These are phyloP conservation scores for Thalassiosira profunda DNA, from an alignment of 108 stramenopile species.

Conservation along the genomic window DNA sequence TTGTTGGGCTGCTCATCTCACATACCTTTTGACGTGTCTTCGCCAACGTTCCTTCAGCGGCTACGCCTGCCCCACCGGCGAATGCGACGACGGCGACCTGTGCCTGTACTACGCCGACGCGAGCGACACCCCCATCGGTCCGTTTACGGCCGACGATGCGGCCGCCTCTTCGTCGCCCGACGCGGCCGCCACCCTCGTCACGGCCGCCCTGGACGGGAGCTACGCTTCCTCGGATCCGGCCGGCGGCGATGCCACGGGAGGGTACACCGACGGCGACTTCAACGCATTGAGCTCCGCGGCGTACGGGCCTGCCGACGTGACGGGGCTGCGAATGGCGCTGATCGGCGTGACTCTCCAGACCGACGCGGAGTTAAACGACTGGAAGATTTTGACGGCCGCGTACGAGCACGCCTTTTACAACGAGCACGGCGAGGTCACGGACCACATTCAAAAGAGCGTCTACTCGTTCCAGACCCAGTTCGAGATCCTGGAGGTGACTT, in stretches of 20 bases:
- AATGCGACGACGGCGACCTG: slow-evolving; percentile 9
- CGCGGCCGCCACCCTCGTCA: slow-evolving; percentile 15
- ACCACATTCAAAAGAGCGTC: slow-evolving; percentile 21
- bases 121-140: slow-evolving; percentile 14
- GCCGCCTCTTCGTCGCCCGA: neutral
- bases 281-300: neutral
- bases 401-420: slow-evolving; percentile 39
- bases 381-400: slow-evolving; percentile 20
- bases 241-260: neutral
- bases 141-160: slow-evolving; percentile 17
- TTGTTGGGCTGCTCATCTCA: too few relatives aligned
- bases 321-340: slow-evolving; percentile 32
- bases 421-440: neutral
- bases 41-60: too few relatives aligned
- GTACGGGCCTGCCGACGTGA: slow-evolving; percentile 10
- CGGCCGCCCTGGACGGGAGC: slow-evolving; percentile 11
- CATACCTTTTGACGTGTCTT: too few relatives aligned
- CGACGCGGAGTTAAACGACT: slow-evolving; percentile 20
- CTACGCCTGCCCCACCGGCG: slow-evolving; percentile 22
- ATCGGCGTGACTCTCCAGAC: slow-evolving; percentile 20
- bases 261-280: neutral
- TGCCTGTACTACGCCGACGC: slow-evolving; percentile 25
- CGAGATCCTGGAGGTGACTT: slow-evolving; percentile 17
- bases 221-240: neutral
- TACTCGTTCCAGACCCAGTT: slow-evolving; percentile 9